These are phyloP conservation scores for Mallotus nudiflorus DNA, from an alignment of 345 rosid genomes.

Conservation along the genomic window DNA sequence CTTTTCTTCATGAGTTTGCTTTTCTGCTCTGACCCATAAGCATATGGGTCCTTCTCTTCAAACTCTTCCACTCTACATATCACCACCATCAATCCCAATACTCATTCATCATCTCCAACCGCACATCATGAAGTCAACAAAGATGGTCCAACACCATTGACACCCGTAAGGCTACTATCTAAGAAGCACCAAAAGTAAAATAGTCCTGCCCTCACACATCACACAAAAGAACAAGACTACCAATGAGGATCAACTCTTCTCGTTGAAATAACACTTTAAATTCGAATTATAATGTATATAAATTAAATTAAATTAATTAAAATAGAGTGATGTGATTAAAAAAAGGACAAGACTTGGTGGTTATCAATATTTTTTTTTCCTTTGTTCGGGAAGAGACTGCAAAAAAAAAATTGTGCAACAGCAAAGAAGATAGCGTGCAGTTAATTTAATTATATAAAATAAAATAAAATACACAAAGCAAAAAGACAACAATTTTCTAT, in stretches of 20 bases:
- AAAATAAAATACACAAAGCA: no score
- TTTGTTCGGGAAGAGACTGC: conserved; percentile 5
- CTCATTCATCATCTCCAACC: conserved; percentile 18
- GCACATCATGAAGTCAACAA: no score
- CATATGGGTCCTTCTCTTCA: conserved; percentile 18
- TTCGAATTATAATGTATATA: no score
- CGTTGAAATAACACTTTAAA: no score
- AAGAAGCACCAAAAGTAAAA: conserved; percentile 14
- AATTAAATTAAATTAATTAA: no score
- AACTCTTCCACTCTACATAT: not conserved
- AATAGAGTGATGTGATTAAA: no score
- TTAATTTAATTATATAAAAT: no score
- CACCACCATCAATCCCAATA: conserved; percentile 10
- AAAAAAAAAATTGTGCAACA: not conserved
- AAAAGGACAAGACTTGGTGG: conserved; percentile 30
- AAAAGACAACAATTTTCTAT: no score
- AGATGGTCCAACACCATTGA: not conserved
- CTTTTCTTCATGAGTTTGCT: no score
- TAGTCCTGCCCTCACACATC: conserved; percentile 23
- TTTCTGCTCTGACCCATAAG: conserved; percentile 25
- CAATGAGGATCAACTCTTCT: no score
- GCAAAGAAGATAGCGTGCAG: no score
- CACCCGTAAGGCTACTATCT: conserved; percentile 7
- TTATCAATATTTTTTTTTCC: conserved; percentile 5
- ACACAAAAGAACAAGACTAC: no score